Conservation (phyloP, 768 basidiomycete species). For the Multifurca ochricompacta region DNA sequence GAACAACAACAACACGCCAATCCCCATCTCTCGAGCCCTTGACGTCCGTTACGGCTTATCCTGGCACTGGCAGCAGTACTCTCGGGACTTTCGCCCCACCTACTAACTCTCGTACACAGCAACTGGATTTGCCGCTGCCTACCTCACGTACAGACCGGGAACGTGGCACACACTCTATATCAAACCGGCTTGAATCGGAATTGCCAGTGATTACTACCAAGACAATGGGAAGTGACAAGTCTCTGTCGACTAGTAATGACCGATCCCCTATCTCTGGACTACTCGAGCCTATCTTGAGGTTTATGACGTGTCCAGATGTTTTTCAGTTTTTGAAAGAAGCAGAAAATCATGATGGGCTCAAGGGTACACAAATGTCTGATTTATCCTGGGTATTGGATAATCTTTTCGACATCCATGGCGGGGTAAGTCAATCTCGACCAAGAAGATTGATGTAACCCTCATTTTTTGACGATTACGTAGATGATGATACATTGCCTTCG, state of each 20-base stretch:
- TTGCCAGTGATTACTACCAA: not conserved
- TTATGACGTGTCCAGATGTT: not conserved
- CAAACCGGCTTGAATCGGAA: not conserved
- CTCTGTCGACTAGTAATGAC: not conserved
- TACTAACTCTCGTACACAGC: not conserved
- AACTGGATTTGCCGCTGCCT: not conserved
- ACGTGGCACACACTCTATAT: not conserved
- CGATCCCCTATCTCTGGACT: not conserved
- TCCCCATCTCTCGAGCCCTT: too few species aligned
- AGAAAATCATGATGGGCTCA: not conserved
- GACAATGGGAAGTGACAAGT: not conserved
- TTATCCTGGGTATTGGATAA: slow-evolving; percentile 10
- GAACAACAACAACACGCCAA: too few species aligned
- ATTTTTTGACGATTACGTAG: not conserved
- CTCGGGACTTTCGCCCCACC: not conserved
- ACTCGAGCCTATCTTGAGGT: not conserved
- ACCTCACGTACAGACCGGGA: not conserved
- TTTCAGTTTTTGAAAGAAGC: not conserved
- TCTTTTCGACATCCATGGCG: slow-evolving; percentile 13
- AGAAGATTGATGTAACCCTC: too few species aligned
- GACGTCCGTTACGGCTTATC: too few species aligned
- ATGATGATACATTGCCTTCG: slow-evolving; percentile 8
- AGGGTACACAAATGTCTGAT: slow-evolving; percentile 5
- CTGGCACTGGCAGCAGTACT: not conserved
- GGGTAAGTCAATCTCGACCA: not conserved